Evolutionary conservation across 495 filamentous ascomycete species (phyloP).

Genomic region (Terfezia claveryi): DNA sequence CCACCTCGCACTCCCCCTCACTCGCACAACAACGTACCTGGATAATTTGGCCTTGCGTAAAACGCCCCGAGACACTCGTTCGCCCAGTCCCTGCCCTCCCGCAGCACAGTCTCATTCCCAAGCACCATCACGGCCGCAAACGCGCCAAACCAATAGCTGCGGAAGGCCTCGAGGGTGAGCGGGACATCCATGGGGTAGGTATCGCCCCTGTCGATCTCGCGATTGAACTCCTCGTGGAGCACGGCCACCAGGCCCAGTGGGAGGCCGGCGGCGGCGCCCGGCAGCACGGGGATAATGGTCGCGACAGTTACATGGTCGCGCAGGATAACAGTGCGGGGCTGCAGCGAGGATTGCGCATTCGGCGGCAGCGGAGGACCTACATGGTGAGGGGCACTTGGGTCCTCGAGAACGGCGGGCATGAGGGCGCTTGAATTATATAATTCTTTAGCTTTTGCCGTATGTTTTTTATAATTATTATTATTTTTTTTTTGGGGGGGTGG

Average conservation of each 20-base stretch:
- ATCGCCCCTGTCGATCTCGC: conserved; percentile 87
- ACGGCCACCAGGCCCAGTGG: conserved; percentile 56
- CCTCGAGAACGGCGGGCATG: conserved; percentile 7
- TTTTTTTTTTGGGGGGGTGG: conserved; percentile 10
- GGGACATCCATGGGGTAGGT: conserved; percentile 84
- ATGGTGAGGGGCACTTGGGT: conserved; percentile 4
- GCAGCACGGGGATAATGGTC: conserved; percentile 66
- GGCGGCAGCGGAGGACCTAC: conserved; percentile 4
- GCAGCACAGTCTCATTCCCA: conserved; percentile 26
- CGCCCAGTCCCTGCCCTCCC: conserved; percentile 54
- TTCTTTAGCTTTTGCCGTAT: too few species aligned
- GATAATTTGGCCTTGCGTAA: conserved; percentile 95
- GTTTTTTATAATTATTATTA: not conserved
- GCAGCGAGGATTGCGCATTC: conserved; percentile 21
- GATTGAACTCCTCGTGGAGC: conserved; percentile 68
- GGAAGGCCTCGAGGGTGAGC: conserved; percentile 54
- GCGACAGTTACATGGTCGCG: conserved; percentile 77
- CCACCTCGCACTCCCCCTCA: too few species aligned
- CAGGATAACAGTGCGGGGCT: conserved; percentile 66
- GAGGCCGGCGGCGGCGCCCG: conserved; percentile 38
- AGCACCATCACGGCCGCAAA: conserved; percentile 87
- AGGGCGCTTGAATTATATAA: too few species aligned
- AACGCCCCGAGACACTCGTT: conserved; percentile 79
- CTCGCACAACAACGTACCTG: conserved; percentile 23
- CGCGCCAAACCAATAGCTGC: conserved; percentile 84